A percentile compares a stretch with the other conserved stretches of the same genome.
These are phyloP conservation scores for Madurella fahalii DNA, from an alignment of 2,329 filamentous ascomycete genomes.

Conservation along the genomic window DNA sequence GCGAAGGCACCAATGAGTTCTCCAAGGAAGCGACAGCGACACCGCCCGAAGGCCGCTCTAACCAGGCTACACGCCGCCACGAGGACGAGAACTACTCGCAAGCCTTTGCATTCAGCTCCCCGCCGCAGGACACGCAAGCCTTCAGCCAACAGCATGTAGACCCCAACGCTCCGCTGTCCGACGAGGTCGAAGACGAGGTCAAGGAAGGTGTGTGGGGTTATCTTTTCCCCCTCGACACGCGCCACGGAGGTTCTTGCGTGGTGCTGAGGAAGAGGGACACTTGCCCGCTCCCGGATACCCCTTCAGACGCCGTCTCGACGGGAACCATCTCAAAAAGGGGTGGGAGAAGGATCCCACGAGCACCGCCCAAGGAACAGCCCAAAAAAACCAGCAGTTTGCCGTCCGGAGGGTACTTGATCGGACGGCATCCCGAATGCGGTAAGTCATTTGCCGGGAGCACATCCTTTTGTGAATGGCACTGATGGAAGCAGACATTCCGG, in stretches of 20 bases:
- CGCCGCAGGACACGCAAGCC: constrained; percentile 68
- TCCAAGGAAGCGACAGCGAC: constrained; percentile 69
- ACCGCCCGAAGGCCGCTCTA: constrained; percentile 58
- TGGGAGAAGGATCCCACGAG: constrained; percentile 41
- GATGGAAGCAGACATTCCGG: constrained; percentile 57
- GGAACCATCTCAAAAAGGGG: constrained; percentile 33
- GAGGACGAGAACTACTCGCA: constrained; percentile 46
- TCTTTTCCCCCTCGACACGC: constrained; percentile 72
- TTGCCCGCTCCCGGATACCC: constrained; percentile 58
- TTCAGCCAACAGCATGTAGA: constrained; percentile 74
- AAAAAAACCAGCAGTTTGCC: constrained; percentile 59
- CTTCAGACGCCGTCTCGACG: constrained; percentile 32
- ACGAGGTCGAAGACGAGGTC: constrained; percentile 80
- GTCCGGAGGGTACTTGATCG: constrained; percentile 84
- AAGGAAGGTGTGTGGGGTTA: constrained; percentile 94
- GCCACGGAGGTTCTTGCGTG: constrained; percentile 60
- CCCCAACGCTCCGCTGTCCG: constrained; percentile 65
- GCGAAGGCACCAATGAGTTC: constrained; percentile 56
- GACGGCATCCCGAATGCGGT: constrained; percentile 92
- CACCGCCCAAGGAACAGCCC: constrained; percentile 51
- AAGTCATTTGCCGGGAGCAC: constrained; percentile 36
- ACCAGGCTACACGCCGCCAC: constrained; percentile 50
- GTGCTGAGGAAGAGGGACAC: constrained; percentile 70
- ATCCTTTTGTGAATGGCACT: constrained; percentile 15
- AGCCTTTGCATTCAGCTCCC: constrained; percentile 43